Evolutionary conservation across 176 grass and related monocot species (phyloP).

Genomic region (Juncus effusus): DNA sequence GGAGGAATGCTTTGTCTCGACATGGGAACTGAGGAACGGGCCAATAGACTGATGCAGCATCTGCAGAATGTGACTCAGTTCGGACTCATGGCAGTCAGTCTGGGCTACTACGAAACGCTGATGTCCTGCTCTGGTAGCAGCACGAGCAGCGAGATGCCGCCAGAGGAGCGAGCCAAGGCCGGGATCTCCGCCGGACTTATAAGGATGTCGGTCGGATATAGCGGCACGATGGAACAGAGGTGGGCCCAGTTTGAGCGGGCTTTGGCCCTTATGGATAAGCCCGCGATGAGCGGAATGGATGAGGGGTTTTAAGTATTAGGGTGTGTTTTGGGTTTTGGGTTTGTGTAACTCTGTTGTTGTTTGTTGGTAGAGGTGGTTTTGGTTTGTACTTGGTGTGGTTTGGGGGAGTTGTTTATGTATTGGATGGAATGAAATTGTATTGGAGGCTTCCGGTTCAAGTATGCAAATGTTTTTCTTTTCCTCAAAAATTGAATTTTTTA

Average conservation of each 20-base stretch:
- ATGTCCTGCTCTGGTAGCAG: conserved; percentile 94
- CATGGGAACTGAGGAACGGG: conserved; percentile 91
- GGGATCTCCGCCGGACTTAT: conserved; percentile 83
- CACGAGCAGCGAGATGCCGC: conserved; percentile 92
- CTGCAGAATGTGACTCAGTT: conserved; percentile 97
- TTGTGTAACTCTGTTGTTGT: conserved; percentile 4
- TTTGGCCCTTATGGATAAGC: conserved; percentile 49
- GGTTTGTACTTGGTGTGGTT: too few species aligned
- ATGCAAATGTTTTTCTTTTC: too few species aligned
- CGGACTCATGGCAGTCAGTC: conserved; percentile 95
- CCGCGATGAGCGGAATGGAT: neutral
- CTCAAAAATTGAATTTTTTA: too few species aligned
- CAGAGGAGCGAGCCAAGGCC: conserved; percentile 53
- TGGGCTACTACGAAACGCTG: conserved; percentile 92
- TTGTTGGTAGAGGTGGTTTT: neutral
- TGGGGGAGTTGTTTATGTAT: too few species aligned
- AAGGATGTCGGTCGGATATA: conserved; percentile 86
- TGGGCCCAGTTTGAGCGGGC: conserved; percentile 90
- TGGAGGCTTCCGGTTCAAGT: too few species aligned
- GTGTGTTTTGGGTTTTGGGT: conserved; percentile 9
- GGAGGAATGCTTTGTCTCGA: conserved; percentile 93
- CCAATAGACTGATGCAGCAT: conserved; percentile 89
- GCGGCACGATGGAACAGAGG: conserved; percentile 80
- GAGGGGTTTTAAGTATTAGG: conserved; percentile 2
- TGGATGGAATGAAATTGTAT: too few species aligned